Conservation (phyloP, 108 stramenopile genomes). For the Skeletonema costatum region DNA sequence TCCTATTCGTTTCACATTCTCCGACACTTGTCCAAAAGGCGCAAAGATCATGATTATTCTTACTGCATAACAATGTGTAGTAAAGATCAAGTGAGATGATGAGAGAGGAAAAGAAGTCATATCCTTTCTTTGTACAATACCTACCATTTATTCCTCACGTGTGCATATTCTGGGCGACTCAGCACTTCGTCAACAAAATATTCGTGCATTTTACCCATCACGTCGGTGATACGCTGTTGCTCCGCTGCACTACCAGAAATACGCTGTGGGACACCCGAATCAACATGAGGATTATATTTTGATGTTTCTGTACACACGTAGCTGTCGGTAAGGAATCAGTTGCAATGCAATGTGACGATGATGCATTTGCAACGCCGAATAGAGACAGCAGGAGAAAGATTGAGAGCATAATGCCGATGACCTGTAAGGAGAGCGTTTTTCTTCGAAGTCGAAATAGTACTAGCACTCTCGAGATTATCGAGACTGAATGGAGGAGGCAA, state of each 20-base stretch:
- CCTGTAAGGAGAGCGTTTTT: too few species aligned
- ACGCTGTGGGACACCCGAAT: constrained; percentile 33
- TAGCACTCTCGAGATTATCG: too few species aligned
- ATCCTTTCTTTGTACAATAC: not conserved
- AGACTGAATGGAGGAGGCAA: too few species aligned
- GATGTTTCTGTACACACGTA: constrained; percentile 37
- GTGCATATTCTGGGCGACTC: constrained; percentile 65
- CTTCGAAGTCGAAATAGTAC: too few species aligned
- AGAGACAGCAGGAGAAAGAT: not conserved
- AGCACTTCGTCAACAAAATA: constrained; percentile 74
- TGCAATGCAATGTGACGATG: not conserved
- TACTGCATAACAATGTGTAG: constrained; percentile 25
- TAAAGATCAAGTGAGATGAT: not conserved
- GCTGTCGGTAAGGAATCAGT: constrained; percentile 2
- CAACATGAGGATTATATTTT: not conserved
- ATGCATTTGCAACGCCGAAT: not conserved
- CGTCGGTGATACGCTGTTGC: constrained; percentile 50
- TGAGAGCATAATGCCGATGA: not conserved
- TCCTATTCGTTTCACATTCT: constrained; percentile 43
- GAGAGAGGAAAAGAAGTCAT: not conserved
- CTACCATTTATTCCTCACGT: constrained; percentile 63
- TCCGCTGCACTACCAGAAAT: constrained; percentile 47
- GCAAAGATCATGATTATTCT: constrained; percentile 62
- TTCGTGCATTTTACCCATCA: constrained; percentile 56
- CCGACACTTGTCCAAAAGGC: constrained; percentile 81